Evolutionary conservation across 805 yeast species (phyloP).

Genomic region (Candida orba): DNA sequence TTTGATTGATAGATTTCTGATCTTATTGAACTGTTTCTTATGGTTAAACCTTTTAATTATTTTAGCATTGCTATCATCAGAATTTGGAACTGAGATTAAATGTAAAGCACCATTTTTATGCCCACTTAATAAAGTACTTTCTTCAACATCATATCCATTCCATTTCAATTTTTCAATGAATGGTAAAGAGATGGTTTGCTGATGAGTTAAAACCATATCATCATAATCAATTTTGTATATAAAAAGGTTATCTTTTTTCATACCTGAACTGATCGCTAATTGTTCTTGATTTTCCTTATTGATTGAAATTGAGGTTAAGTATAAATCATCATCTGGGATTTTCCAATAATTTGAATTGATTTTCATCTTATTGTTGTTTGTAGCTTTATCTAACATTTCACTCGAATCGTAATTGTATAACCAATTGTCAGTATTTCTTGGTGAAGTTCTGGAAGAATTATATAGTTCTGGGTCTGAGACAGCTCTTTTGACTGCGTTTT

Average conservation of each 20-base stretch:
- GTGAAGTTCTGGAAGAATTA: background rate
- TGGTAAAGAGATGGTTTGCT: conserved; percentile 52
- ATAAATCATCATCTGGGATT: conserved; percentile 28
- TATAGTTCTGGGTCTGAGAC: conserved; percentile 10
- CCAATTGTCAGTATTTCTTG: conserved; percentile 16
- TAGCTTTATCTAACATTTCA: conserved; percentile 35
- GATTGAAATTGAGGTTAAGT: conserved; percentile 38
- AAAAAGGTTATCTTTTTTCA: conserved; percentile 37
- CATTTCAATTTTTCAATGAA: conserved; percentile 47
- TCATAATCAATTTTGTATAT: conserved; percentile 40
- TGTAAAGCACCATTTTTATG: conserved; percentile 72
- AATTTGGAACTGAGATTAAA: conserved; percentile 59
- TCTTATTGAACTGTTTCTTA: conserved; percentile 44
- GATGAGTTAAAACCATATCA: conserved; percentile 42
- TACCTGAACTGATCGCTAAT: conserved; percentile 48
- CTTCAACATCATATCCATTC: conserved; percentile 33
- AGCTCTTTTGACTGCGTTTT: conserved; percentile 20
- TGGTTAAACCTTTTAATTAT: conserved; percentile 77
- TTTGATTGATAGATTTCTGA: conserved; percentile 12
- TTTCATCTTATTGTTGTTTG: conserved; percentile 32
- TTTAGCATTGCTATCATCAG: conserved; percentile 52
- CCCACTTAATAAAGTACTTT: conserved; percentile 54
- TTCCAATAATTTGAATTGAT: conserved; percentile 24
- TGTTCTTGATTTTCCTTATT: conserved; percentile 24
- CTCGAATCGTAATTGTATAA: conserved; percentile 17